A percentile compares a stretch with the other conserved stretches of the same genome.
Conservation (phyloP, 176 grass and related monocot genomes). For the Echinochloa phyllopogon region DNA sequence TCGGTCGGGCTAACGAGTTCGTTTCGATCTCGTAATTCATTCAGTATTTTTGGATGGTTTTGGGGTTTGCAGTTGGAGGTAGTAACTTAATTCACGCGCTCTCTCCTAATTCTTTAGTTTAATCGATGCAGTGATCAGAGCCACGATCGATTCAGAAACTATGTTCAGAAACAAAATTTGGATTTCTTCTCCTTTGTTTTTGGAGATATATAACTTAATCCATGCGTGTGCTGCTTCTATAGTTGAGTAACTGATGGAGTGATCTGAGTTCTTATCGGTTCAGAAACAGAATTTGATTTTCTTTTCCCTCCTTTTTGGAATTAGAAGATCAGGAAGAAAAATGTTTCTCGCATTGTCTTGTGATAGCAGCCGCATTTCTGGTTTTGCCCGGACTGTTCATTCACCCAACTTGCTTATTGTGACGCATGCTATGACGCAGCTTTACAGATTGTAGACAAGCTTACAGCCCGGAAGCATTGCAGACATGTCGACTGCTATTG, state of each 20-base stretch:
- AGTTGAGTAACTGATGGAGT: not conserved
- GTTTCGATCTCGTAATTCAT: too few relatives aligned
- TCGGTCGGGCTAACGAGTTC: not conserved
- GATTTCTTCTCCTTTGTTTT: too few relatives aligned
- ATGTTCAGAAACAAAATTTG: not conserved
- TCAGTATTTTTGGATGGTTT: not conserved
- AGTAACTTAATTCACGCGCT: not conserved
- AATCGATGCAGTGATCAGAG: not conserved
- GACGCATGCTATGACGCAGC: constrained; percentile 26
- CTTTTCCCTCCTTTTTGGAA: not conserved
- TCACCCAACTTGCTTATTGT: constrained; percentile 7
- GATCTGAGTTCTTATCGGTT: not conserved
- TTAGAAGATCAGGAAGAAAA: too few relatives aligned
- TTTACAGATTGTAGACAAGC: not conserved
- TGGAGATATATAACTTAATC: not conserved
- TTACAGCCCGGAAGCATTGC: not conserved
- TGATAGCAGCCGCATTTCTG: not conserved
- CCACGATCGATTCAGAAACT: not conserved
- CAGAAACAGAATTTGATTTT: not conserved
- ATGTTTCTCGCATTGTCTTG: not conserved
- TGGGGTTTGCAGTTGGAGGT: not conserved
- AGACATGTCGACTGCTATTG: constrained; percentile 25
- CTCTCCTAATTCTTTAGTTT: not conserved
- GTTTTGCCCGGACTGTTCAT: not conserved
- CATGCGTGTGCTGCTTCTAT: not conserved